These are phyloP conservation scores for Daldinia sp. DNA, from an alignment of 2,329 filamentous ascomycete species.

Conservation along the genomic window DNA sequence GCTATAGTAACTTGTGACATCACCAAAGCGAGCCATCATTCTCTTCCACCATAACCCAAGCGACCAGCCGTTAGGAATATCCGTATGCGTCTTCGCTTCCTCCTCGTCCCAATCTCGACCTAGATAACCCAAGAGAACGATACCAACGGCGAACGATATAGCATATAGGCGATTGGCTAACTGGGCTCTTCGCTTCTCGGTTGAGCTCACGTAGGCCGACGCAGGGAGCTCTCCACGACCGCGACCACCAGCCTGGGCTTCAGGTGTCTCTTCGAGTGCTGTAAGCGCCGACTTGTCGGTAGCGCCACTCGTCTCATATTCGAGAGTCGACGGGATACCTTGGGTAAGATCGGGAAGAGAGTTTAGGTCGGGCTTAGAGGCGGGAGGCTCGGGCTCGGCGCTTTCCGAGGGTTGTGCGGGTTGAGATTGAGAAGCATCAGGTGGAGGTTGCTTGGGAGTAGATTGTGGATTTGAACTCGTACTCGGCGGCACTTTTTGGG, in stretches of 20 bases:
- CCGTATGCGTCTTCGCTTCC: constrained; percentile 73
- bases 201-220: constrained; percentile 88
- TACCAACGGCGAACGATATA: constrained; percentile 62
- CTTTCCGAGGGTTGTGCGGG: constrained; percentile 26
- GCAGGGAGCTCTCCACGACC: constrained; percentile 74
- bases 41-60: constrained; percentile 81
- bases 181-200: constrained; percentile 80
- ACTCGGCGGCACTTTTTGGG: constrained; percentile 32
- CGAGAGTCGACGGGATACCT: constrained; percentile 91
- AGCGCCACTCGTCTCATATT: constrained; percentile 71
- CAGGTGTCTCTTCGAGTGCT: constrained; percentile 47
- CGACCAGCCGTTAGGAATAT: constrained; percentile 83
- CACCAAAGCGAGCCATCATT: constrained; percentile 75
- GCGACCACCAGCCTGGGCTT: constrained; percentile 57
- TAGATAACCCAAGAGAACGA: constrained; percentile 74
- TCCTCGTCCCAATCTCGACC: constrained; percentile 88
- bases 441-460: constrained; percentile 22
- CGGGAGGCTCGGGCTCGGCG: constrained; percentile 22
- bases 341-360: constrained; percentile 91
- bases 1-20: constrained; percentile 90
- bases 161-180: constrained; percentile 80
- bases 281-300: constrained; percentile 50
- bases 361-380: constrained; percentile 57
- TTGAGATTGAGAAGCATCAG: constrained; percentile 12
- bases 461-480: constrained; percentile 15